phyloP scores from a whole-genome alignment of 2,329 filamentous ascomycete species.

The Massarina eburnea region DNA sequence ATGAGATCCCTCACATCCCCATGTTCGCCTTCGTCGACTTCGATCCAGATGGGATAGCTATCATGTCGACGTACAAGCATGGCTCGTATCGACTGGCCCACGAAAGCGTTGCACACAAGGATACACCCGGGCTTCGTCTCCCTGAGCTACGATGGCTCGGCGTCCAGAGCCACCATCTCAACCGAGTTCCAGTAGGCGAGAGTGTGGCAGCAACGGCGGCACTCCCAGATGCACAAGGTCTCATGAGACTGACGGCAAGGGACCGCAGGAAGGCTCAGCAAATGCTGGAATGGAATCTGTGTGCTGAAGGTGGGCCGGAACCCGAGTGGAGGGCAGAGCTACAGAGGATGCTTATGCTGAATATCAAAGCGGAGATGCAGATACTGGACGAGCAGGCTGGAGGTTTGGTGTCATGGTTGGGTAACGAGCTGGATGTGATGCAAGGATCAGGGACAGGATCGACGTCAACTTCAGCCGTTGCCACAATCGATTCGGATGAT shows the following conservation, averaged over 20 bases:
- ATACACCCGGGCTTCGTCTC: slow-evolving; percentile 37
- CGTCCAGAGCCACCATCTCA: slow-evolving; percentile 44
- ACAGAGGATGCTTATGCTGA: slow-evolving; percentile 73
- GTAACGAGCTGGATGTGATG: slow-evolving; percentile 18
- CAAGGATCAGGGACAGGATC: slow-evolving; percentile 4
- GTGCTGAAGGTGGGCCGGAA: slow-evolving; percentile 36
- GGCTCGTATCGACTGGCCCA: slow-evolving; percentile 66
- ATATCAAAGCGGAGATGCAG: slow-evolving; percentile 77
- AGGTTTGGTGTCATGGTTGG: slow-evolving; percentile 36
- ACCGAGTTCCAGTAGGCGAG: slow-evolving; percentile 15
- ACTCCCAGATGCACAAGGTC: slow-evolving; percentile 37
- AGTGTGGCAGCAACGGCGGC: slow-evolving; percentile 11
- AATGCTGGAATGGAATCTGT: slow-evolving; percentile 53
- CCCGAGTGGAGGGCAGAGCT: slow-evolving; percentile 57
- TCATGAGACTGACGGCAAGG: slow-evolving; percentile 54
- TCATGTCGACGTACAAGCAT: slow-evolving; percentile 72
- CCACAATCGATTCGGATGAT: slow-evolving; percentile 19
- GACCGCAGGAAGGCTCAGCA: slow-evolving; percentile 62
- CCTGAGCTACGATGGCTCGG: slow-evolving; percentile 67
- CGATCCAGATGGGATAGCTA: slow-evolving; percentile 75
- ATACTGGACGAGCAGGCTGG: slow-evolving; percentile 55
- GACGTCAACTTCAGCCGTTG: slow-evolving; percentile 3
- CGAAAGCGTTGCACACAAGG: slow-evolving; percentile 53
- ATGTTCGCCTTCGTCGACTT: slow-evolving; percentile 70
- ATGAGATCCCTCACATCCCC: slow-evolving; percentile 45